Evolutionary conservation across 495 filamentous ascomycete genomes (phyloP).

Genomic region (Rhypophila decipiens): DNA sequence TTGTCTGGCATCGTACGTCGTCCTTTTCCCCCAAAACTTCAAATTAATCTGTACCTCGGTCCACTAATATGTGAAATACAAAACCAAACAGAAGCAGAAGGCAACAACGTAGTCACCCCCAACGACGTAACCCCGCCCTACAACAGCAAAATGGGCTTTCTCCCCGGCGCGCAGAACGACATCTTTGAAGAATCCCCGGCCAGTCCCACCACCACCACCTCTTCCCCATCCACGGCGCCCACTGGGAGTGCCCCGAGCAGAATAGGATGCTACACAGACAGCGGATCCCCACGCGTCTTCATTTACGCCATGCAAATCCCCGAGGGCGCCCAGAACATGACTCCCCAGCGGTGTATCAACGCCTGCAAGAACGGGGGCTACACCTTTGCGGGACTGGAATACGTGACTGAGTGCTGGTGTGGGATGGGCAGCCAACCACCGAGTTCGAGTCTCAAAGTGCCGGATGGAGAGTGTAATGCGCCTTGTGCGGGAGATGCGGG

Average conservation of each 20-base stretch:
- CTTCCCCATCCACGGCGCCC: background rate
- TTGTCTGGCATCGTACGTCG: conserved; percentile 47
- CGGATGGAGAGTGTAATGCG: too few relatives aligned
- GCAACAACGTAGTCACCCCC: conserved; percentile 32
- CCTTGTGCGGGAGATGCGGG: too few relatives aligned
- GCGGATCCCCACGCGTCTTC: background rate
- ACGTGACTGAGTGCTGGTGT: background rate
- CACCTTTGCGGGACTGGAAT: background rate
- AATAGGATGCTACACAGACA: background rate
- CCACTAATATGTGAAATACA: too few relatives aligned
- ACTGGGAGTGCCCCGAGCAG: background rate
- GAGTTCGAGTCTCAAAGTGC: too few relatives aligned
- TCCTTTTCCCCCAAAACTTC: too few relatives aligned
- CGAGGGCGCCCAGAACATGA: background rate
- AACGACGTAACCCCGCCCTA: conserved; percentile 29
- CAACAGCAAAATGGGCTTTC: conserved; percentile 35
- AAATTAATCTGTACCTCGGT: too few relatives aligned
- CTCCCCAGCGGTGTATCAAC: background rate
- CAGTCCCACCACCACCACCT: background rate
- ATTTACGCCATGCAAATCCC: background rate
- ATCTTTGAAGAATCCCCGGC: conserved; percentile 26
- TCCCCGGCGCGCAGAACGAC: conserved; percentile 40
- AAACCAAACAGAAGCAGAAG: too few relatives aligned
- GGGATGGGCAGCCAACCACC: too few relatives aligned
- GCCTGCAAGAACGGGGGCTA: background rate